Conservation (phyloP, 139 green algal species). For the Chlorella sp. region DNA sequence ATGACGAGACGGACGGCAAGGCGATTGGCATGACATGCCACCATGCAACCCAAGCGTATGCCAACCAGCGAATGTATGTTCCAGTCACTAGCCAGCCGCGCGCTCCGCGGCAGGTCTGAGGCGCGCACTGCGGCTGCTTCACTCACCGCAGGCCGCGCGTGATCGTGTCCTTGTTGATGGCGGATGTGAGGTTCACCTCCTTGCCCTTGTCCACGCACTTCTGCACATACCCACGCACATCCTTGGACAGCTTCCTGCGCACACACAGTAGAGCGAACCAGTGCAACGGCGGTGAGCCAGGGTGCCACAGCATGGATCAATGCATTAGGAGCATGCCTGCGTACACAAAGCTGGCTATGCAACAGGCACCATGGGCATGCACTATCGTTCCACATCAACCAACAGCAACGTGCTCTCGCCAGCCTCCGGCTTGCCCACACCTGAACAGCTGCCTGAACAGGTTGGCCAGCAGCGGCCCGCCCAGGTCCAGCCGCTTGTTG, state of each 20-base stretch:
- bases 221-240: slow-evolving; percentile 86
- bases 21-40: not conserved
- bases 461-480: slow-evolving; percentile 82
- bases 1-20: not conserved
- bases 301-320: no score
- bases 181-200: slow-evolving; percentile 83
- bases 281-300: not conserved
- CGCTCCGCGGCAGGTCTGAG: no score
- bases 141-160: slow-evolving; percentile 78
- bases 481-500: slow-evolving; percentile 98
- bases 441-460: slow-evolving; percentile 92
- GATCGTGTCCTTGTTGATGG: slow-evolving; percentile 94
- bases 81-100: no score
- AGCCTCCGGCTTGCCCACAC: not conserved
- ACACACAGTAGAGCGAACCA: not conserved
- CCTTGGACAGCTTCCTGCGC: slow-evolving; percentile 90
- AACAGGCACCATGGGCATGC: no score
- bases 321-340: no score
- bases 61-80: no score
- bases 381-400: no score
- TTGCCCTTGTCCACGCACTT: slow-evolving; percentile 68
- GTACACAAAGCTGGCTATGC: no score
- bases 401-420: no score
- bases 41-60: not conserved
- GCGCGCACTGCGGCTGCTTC: no score